Base-by-base conservation (phyloP, 129 eudicot species). In the Tagetes erecta region DNA sequence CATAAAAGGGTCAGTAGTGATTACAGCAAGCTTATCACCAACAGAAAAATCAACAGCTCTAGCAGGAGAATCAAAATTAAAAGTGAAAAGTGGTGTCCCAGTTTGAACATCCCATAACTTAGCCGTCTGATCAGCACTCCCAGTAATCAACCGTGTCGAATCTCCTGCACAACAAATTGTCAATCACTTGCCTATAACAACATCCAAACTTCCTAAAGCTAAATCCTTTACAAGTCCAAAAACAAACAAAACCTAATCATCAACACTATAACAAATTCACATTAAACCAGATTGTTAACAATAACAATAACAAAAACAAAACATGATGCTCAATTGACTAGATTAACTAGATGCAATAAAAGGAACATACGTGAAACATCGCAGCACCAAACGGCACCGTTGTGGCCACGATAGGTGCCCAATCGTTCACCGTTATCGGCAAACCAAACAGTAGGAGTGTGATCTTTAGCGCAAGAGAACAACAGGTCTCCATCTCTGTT, bases 311-410 rank as follows among this genome's bases (percentile, higher is more conserved):
- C 62, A 8, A 55, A 55, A 4, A n/a, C 35, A 53, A 53, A 41
- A 4, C 6, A 42, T 42, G 7, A 4, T 4, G 31, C 8, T 4
- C 58, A 47, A 2, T 5, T 9, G 31, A 52, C 33, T 5, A 53
- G 20, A 27, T 20, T 27, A 14, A 55, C 3, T 20, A 0, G 42
- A 39, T 39, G 3, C 42, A 2, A 39, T 39, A 20, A 62, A 49
- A 8, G 39, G 8, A 37, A 67, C 82, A 70, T 58, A 80, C 97
- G 73, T 33, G 99, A 95, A 33, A 87, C 81, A 27, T 88, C 97
- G 74, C 99, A 95, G 71, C 85, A 83, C 97, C 97, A 95, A 53
- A 95, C 99, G 75, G 99, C 99, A 37, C 97, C 97, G 66, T 95
- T 95, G 49, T 95, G 99, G 27, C 99, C 99, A 10, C 87, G 89